phyloP scores from a whole-genome alignment of 2,329 filamentous ascomycete genomes.

The Eutypella sp. region DNA sequence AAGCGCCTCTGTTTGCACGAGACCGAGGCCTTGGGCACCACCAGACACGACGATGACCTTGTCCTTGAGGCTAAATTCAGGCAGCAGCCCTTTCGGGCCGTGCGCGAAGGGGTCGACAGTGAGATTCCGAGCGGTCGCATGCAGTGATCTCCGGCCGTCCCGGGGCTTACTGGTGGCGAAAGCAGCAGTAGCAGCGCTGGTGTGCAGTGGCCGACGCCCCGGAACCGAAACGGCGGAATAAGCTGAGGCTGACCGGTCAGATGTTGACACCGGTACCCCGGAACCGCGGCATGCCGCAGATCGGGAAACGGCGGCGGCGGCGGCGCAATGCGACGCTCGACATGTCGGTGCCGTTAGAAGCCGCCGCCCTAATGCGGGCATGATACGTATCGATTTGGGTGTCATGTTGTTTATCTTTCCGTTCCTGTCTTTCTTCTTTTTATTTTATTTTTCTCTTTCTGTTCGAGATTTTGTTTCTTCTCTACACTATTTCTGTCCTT shows the following conservation, averaged over 20 bases:
- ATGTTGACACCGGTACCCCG: too few species aligned
- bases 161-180: not conserved
- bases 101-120: not conserved
- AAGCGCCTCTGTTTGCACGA: conserved; percentile 73
- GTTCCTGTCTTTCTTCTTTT: not conserved
- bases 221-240: not conserved
- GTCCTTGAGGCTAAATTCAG: conserved; percentile 70
- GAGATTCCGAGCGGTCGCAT: not conserved
- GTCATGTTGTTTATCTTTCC: not conserved
- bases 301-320: not conserved
- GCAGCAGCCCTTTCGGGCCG: conserved; percentile 33
- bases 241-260: not conserved
- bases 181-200: not conserved
- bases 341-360: not conserved
- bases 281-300: not conserved
- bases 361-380: not conserved
- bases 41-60: conserved; percentile 75
- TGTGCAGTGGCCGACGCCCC: not conserved
- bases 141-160: not conserved
- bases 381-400: not conserved
- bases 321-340: not conserved
- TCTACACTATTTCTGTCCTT: too few species aligned
- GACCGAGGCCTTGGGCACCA: conserved; percentile 69
- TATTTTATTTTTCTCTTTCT: not conserved
- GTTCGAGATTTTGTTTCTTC: too few species aligned